Percentiles rank a stretch among this genome's conserved stretches.
Evolutionary conservation across 352 stramenopile genomes (phyloP).

Genomic region (Globisporangium cylindrosporum): DNA sequence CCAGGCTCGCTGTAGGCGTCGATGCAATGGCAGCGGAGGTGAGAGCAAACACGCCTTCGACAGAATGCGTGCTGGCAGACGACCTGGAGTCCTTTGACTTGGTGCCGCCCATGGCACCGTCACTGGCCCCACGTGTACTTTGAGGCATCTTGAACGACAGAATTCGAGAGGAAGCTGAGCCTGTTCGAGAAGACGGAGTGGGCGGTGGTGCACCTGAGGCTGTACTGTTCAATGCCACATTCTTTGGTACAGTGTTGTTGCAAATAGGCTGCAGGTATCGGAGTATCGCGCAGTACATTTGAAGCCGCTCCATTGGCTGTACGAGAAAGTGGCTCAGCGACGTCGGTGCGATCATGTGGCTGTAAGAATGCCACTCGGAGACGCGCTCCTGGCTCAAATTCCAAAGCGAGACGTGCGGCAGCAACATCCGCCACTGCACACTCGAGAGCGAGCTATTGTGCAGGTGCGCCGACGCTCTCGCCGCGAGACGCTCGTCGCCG

Average conservation of each 20-base stretch:
- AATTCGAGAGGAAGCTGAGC: not conserved
- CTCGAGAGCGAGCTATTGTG: not conserved
- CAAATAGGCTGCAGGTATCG: slow-evolving; percentile 13
- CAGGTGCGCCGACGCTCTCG: not conserved
- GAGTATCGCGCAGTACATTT: slow-evolving; percentile 22
- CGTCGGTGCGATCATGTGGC: slow-evolving; percentile 19
- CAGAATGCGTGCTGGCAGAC: not conserved
- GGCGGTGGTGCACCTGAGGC: not conserved
- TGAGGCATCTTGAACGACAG: not conserved
- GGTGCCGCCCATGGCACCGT: not conserved
- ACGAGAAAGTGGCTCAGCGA: slow-evolving; percentile 37
- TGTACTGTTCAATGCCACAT: not conserved
- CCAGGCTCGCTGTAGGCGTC: not conserved
- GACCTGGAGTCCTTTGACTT: not conserved
- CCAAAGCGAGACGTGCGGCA: slow-evolving; percentile 9
- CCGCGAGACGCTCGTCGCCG: not conserved
- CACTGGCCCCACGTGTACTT: not conserved
- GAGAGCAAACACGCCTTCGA: not conserved
- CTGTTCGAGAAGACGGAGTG: not conserved
- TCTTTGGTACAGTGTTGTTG: not conserved
- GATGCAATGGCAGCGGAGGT: not conserved
- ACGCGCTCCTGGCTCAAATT: not conserved
- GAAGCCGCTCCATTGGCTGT: slow-evolving; percentile 29
- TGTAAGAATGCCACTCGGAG: slow-evolving; percentile 21
- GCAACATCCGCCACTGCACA: not conserved